A percentile compares a stretch with the other conserved stretches of the same genome.
Evolutionary conservation across 2,329 filamentous ascomycete species (phyloP).

Genomic region (Pseudogymnoascus sp.): DNA sequence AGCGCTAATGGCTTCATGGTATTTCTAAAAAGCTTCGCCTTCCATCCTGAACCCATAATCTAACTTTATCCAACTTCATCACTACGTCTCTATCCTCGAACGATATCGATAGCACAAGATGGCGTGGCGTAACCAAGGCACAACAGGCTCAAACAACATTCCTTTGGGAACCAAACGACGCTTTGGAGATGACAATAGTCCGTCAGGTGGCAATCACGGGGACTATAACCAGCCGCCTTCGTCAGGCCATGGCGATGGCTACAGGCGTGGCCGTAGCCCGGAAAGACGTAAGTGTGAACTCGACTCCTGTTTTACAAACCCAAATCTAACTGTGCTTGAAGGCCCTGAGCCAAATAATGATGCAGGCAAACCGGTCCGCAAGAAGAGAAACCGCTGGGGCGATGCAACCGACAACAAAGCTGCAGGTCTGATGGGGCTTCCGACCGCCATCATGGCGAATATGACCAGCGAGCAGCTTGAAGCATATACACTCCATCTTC

Average conservation of each 20-base stretch:
- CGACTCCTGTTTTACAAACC: constrained; percentile 28
- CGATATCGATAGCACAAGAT: constrained; percentile 35
- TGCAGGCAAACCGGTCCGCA: constrained; percentile 72
- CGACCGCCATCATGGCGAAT: constrained; percentile 90
- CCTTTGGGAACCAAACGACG: constrained; percentile 80
- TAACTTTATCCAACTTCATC: constrained; percentile 6
- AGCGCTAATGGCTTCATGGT: not conserved
- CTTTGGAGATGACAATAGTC: constrained; percentile 57
- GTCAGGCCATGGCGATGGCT: constrained; percentile 29
- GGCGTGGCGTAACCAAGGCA: constrained; percentile 66
- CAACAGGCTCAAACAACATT: constrained; percentile 97
- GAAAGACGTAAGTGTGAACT: constrained; percentile 57
- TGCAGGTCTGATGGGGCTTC: constrained; percentile 92
- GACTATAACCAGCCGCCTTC: constrained; percentile 23
- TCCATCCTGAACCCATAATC: not conserved
- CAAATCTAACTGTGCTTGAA: constrained; percentile 34
- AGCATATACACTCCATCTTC: constrained; percentile 90
- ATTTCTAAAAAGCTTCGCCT: constrained; percentile 7
- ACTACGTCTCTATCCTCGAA: not conserved
- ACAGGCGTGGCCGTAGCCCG: constrained; percentile 89
- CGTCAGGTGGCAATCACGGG: constrained; percentile 24
- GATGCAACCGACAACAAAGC: constrained; percentile 98
- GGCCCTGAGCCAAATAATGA: constrained; percentile 42
- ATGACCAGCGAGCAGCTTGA: constrained; percentile 99
- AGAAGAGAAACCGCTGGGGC: constrained; percentile 98